These are phyloP conservation scores for Coleophoma crateriformis DNA, from an alignment of 2,329 filamentous ascomycete species.

Conservation along the genomic window DNA sequence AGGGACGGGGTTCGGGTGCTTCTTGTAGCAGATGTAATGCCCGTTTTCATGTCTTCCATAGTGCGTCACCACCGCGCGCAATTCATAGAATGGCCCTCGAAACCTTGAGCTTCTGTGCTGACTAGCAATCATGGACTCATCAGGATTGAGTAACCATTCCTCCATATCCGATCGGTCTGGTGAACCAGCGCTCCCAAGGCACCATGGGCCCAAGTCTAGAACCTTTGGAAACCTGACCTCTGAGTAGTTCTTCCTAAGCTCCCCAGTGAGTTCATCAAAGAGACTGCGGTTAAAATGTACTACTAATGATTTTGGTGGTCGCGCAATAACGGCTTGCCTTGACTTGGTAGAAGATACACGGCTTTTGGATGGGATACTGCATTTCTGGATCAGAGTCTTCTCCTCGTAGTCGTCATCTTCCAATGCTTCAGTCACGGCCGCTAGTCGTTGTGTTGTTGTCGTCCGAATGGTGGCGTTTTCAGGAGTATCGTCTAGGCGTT, in stretches of 20 bases:
- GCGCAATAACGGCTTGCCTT: slow-evolving; percentile 79
- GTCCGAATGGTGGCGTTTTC: slow-evolving; percentile 13
- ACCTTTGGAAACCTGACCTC: slow-evolving; percentile 68
- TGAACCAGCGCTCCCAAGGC: slow-evolving; percentile 53
- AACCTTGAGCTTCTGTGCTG: slow-evolving; percentile 43
- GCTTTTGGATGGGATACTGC: slow-evolving; percentile 60
- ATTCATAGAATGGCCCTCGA: slow-evolving; percentile 61
- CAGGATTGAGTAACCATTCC: slow-evolving; percentile 65
- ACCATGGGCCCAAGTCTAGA: slow-evolving; percentile 81
- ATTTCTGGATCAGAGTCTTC: slow-evolving; percentile 55
- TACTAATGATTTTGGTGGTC: slow-evolving; percentile 73
- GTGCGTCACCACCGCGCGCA: slow-evolving; percentile 83
- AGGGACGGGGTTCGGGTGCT: slow-evolving; percentile 41
- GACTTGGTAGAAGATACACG: slow-evolving; percentile 79
- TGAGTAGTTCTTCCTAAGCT: slow-evolving; percentile 78
- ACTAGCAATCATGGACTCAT: slow-evolving; percentile 66
- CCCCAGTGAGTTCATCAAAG: slow-evolving; percentile 78
- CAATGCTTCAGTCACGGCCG: slow-evolving; percentile 63
- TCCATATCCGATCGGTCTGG: slow-evolving; percentile 39
- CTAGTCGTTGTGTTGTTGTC: slow-evolving; percentile 47
- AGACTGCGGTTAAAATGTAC: slow-evolving; percentile 90
- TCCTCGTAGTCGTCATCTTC: slow-evolving; percentile 78
- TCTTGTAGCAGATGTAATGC: slow-evolving; percentile 89
- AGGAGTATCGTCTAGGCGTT: slow-evolving; percentile 29
- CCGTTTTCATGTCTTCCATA: slow-evolving; percentile 90